Conservation (phyloP, 2,329 filamentous ascomycete genomes). For the Phyllosticta paracitricarpa region DNA sequence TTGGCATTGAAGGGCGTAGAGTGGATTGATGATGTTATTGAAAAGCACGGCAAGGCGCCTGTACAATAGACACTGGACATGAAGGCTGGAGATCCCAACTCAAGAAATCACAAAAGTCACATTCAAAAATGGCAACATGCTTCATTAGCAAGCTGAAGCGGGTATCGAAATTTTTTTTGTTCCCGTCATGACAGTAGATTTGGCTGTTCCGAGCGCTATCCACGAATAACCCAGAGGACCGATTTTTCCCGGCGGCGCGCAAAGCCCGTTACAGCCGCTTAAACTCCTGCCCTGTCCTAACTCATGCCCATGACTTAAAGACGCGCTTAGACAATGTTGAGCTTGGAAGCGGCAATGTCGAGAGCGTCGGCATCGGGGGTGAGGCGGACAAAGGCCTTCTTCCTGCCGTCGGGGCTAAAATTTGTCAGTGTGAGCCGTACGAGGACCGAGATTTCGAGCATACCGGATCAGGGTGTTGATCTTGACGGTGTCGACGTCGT, state of each 20-base stretch:
- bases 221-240: slow-evolving; percentile 9
- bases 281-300: slow-evolving; percentile 7
- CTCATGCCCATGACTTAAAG: neutral
- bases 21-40: neutral
- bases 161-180: slow-evolving; percentile 7
- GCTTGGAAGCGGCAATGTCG: slow-evolving; percentile 98
- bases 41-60: neutral
- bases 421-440: neutral
- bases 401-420: slow-evolving; percentile 78
- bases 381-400: slow-evolving; percentile 97
- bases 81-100: neutral
- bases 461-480: slow-evolving; percentile 99
- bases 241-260: slow-evolving; percentile 8
- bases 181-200: slow-evolving; percentile 10
- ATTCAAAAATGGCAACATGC: slow-evolving; percentile 6
- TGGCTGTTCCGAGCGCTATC: slow-evolving; percentile 12
- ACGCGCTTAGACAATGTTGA: slow-evolving; percentile 76
- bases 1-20: neutral
- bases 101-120: neutral
- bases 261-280: slow-evolving; percentile 5
- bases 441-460: slow-evolving; percentile 19
- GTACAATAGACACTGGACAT: neutral
- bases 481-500: slow-evolving; percentile 96
- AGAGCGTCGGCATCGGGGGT: slow-evolving; percentile 96
- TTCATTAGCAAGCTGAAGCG: slow-evolving; percentile 9